Conservation (phyloP, 1,284 basidiomycete species). For the Ustanciosporium gigantosporum region DNA sequence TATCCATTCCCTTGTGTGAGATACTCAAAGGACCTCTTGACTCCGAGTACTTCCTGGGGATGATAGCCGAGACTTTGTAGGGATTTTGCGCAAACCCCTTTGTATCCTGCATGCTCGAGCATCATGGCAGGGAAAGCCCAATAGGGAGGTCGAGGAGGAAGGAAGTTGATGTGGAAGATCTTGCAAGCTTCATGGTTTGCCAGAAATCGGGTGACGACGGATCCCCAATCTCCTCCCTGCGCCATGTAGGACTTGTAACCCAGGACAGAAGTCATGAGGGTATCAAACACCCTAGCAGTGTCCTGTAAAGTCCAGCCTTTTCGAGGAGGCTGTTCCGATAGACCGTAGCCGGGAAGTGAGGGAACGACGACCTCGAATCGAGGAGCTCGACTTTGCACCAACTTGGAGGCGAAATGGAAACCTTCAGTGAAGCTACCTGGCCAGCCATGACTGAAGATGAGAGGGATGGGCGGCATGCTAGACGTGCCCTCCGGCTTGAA, state of each 20-base stretch:
- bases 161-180: constrained; percentile 45
- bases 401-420: constrained; percentile 20
- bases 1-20: constrained; percentile 21
- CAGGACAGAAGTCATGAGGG: constrained; percentile 45
- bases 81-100: neutral
- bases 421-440: constrained; percentile 46
- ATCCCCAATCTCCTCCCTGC: constrained; percentile 53
- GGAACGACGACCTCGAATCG: constrained; percentile 51
- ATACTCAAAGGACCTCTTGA: constrained; percentile 22
- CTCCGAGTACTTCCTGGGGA: constrained; percentile 10
- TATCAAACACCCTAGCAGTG: constrained; percentile 36
- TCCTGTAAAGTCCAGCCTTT: constrained; percentile 40
- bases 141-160: constrained; percentile 21
- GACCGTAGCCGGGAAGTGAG: constrained; percentile 46
- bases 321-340: constrained; percentile 30
- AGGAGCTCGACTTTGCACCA: constrained; percentile 18
- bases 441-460: constrained; percentile 52
- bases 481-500: constrained; percentile 16
- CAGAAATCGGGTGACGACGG: constrained; percentile 35
- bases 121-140: constrained; percentile 21
- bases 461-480: constrained; percentile 32
- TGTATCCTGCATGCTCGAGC: constrained; percentile 11
- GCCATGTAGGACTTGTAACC: constrained; percentile 40
- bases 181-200: constrained; percentile 39
- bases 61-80: constrained; percentile 21